These are phyloP conservation scores for Cyclotella choctawhatcheeana DNA, from an alignment of 108 stramenopile species.

Conservation along the genomic window DNA sequence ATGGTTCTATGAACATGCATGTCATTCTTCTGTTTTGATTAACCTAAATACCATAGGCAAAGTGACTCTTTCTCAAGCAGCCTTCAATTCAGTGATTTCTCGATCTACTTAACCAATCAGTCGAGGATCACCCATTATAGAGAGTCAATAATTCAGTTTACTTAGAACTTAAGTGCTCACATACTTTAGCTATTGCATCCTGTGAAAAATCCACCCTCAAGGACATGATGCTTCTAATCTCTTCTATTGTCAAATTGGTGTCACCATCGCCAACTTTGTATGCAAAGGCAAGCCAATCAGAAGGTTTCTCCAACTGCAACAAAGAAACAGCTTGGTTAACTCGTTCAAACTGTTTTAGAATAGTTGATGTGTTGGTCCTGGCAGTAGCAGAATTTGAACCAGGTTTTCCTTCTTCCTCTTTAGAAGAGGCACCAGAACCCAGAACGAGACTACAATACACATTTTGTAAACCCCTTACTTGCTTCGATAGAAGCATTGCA, in stretches of 20 bases:
- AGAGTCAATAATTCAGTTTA: neutral
- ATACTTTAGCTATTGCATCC: constrained; percentile 50
- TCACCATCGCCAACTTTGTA: constrained; percentile 44
- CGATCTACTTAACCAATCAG: constrained; percentile 30
- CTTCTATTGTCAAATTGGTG: constrained; percentile 58
- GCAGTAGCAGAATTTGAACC: constrained; percentile 12
- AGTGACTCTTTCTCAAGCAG: constrained; percentile 94
- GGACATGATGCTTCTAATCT: constrained; percentile 58
- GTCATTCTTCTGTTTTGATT: neutral
- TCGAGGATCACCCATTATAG: neutral
- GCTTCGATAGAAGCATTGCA: constrained; percentile 80
- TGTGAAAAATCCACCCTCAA: constrained; percentile 76
- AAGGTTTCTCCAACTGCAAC: constrained; percentile 81
- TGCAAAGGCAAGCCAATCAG: constrained; percentile 70
- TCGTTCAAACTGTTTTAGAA: constrained; percentile 69
- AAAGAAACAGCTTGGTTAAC: constrained; percentile 74
- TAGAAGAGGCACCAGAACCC: constrained; percentile 2
- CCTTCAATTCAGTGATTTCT: constrained; percentile 92
- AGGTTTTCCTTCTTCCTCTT: neutral
- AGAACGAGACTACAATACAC: constrained; percentile 47
- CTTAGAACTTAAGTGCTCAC: constrained; percentile 26
- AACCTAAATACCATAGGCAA: neutral
- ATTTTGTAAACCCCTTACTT: constrained; percentile 77
- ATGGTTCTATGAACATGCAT: neutral
- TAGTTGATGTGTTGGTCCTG: constrained; percentile 35